These are phyloP conservation scores for Scytalidium sp. DNA, from an alignment of 2,329 filamentous ascomycete genomes.

Conservation along the genomic window DNA sequence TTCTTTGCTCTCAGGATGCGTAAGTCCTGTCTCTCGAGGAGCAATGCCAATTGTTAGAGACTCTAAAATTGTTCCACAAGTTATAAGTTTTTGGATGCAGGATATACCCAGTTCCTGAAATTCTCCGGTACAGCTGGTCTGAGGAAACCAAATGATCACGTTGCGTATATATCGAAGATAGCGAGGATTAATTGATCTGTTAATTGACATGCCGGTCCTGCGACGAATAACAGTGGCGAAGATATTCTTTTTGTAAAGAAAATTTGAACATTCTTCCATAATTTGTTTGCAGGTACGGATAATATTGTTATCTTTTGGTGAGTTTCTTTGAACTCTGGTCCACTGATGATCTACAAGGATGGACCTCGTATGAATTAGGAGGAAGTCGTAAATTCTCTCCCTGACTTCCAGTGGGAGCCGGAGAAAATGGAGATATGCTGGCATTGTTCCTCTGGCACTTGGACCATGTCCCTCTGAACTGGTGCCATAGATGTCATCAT, in stretches of 20 bases:
- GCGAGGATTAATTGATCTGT: conserved; percentile 3
- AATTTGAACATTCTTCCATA: conserved; percentile 14
- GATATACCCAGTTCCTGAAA: conserved; percentile 15
- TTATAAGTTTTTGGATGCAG: conserved; percentile 14
- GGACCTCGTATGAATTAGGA: conserved; percentile 14
- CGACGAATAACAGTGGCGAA: conserved; percentile 19
- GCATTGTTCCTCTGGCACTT: not conserved
- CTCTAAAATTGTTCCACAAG: conserved; percentile 11
- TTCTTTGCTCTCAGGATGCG: conserved; percentile 10
- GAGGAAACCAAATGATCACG: conserved; percentile 16
- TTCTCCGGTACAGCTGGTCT: conserved; percentile 11
- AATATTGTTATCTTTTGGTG: conserved; percentile 8
- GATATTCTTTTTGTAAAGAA: conserved; percentile 20
- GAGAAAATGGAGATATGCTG: conserved; percentile 9
- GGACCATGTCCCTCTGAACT: not conserved
- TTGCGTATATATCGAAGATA: conserved; percentile 15
- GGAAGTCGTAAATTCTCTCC: conserved; percentile 19
- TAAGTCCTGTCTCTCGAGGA: conserved; percentile 11
- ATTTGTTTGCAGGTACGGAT: conserved; percentile 21
- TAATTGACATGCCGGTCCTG: not conserved
- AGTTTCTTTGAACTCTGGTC: conserved; percentile 13
- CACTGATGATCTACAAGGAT: conserved; percentile 22
- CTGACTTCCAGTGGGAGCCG: conserved; percentile 19
- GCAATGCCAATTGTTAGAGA: conserved; percentile 18
- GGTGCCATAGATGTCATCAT: not conserved